Evolutionary conservation across 345 rosid species (phyloP), one percentile per base, ranked within the genome.

Genomic region (Moricandia arvensis): DNA sequence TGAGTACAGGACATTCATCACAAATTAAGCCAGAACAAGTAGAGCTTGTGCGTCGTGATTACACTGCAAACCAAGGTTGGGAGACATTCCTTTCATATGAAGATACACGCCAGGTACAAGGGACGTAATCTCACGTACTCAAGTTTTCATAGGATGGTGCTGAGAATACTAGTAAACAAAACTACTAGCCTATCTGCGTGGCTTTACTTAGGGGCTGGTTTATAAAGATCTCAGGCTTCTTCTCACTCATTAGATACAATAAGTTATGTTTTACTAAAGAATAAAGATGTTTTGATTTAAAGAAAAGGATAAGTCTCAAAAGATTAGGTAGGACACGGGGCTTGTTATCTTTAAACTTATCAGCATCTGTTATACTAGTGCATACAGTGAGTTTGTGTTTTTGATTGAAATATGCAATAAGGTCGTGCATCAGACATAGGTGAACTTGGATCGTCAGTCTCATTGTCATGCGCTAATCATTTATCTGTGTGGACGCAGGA

Each of bases 1-100:
- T 77, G 45, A 47, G 54, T 63, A 55, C 80, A 96, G 98, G 99
- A 93, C 75, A 96, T 96, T 73, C 99, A 96, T 85, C 87, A 96
- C 75, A 86, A 96, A 96, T 93, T 77, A 93, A 66, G 85, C 98
- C 97, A 12, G 99, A 93, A 81, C 97, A 91, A 85, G 98, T 96
- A 69, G 90, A 93, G 85, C 99, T 96, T 79, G 97, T 93, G 74
- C 97, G 99, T 34, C 99, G 98, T 76, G 99, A 96, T 85, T 96
- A 91, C 79, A 88, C 86, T 30, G 99, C 99, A 63, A 96, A 96
- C 81, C 91, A 91, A 84, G 97, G 99, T 61, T 96, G 99, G 99
- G 99, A 96, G 83, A 91, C 96, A 59, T 96, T 96, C 80, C 87
- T 96, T 62, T 96, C 99, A 3, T 93, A 93, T 8, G 99, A 96